Conservation (phyloP, 208 protist genomes). For the Crithidia mellificae region DNA sequence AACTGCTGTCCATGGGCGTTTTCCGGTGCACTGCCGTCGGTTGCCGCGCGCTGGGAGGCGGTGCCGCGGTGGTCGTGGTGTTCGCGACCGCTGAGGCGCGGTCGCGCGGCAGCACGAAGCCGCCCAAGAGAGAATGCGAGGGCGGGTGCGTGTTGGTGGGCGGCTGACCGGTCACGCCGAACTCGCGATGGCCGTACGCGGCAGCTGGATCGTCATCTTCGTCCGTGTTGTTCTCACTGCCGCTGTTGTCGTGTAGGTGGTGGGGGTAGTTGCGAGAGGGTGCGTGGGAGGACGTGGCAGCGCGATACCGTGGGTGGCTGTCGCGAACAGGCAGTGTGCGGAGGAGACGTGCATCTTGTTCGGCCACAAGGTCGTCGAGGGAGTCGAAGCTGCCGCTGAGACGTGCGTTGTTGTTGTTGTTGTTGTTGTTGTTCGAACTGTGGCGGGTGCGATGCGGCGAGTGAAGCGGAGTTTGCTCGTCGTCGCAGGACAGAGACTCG, state of each 20-base stretch:
- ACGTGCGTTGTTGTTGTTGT: neutral
- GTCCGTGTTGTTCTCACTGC: neutral
- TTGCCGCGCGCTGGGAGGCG: neutral
- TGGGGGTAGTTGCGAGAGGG: no score
- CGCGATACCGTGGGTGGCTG: neutral
- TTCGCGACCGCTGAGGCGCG: neutral
- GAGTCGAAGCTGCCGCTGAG: constrained; percentile 13
- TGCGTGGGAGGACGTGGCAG: no score
- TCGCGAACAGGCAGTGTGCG: neutral
- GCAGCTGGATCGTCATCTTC: neutral
- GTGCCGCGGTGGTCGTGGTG: neutral
- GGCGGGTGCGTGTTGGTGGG: neutral
- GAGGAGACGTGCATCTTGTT: constrained; percentile 7
- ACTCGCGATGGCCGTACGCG: constrained; percentile 10
- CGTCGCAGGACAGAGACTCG: constrained; percentile 30
- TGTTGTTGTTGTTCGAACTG: neutral
- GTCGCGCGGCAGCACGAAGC: neutral
- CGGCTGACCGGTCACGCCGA: constrained; percentile 7
- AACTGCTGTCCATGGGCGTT: neutral
- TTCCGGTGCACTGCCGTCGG: neutral
- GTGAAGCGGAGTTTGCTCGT: neutral
- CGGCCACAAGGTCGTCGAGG: constrained; percentile 19
- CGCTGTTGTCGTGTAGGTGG: neutral
- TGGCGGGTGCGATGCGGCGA: no score
- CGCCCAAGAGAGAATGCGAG: neutral